phyloP scores from a whole-genome alignment of 2,329 filamentous ascomycete genomes.

The Fusarium algeriense region DNA sequence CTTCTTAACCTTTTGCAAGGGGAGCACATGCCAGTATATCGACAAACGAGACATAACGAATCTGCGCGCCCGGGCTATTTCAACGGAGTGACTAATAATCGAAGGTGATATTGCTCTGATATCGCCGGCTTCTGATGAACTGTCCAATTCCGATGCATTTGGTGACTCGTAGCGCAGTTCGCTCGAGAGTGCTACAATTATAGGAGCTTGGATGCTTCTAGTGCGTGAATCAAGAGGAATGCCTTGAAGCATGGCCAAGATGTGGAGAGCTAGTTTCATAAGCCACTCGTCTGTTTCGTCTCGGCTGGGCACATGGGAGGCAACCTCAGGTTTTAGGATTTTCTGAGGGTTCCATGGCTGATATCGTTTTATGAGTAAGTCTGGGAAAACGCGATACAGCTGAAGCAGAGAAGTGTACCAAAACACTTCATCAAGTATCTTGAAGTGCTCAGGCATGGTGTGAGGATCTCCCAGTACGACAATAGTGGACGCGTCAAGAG shows the following conservation, averaged over 20 bases:
- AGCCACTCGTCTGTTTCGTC: slow-evolving; percentile 2
- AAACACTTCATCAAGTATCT: slow-evolving; percentile 1
- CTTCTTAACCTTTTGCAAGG: background rate
- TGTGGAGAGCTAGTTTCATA: background rate
- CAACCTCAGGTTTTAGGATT: background rate
- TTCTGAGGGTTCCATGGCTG: background rate
- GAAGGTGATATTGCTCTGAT: background rate
- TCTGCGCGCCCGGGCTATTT: background rate
- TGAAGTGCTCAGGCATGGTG: background rate
- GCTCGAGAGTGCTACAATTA: slow-evolving; percentile 2
- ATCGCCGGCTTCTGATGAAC: background rate
- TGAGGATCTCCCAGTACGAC: slow-evolving; percentile 1
- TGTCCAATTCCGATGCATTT: background rate
- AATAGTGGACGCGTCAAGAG: background rate
- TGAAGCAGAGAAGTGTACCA: slow-evolving; percentile 3
- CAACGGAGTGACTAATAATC: background rate
- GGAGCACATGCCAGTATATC: slow-evolving; percentile 2
- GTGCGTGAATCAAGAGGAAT: slow-evolving; percentile 4
- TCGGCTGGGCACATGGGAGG: background rate
- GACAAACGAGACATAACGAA: slow-evolving; percentile 5
- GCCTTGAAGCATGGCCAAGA: background rate
- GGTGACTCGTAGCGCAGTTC: background rate
- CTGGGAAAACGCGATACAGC: slow-evolving; percentile 2
- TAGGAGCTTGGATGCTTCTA: slow-evolving; percentile 6
- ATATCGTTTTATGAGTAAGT: background rate